A percentile compares a stretch with the other conserved stretches of the same genome.
Evolutionary conservation across 2,329 filamentous ascomycete species (phyloP).

Genomic region (Ambrosiella beaveri): DNA sequence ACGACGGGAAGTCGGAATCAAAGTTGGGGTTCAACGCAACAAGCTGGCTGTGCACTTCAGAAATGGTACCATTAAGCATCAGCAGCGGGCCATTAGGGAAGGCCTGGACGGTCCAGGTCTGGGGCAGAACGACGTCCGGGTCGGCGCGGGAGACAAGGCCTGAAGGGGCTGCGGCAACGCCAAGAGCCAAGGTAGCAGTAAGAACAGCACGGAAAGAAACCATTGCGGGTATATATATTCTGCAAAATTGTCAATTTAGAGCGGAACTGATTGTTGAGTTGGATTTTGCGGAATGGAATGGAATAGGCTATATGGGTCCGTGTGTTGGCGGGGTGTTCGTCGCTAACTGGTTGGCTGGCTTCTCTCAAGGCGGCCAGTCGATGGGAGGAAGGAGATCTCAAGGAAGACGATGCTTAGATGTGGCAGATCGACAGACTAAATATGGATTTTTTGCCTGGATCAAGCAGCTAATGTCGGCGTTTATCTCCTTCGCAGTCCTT

Average conservation of each 20-base stretch:
- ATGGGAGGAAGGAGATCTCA: background rate
- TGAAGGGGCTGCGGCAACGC: constrained; percentile 2
- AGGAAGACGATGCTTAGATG: background rate
- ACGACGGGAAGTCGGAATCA: constrained; percentile 12
- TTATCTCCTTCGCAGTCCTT: background rate
- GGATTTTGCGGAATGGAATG: background rate
- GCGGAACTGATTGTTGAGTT: background rate
- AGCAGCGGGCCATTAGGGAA: constrained; percentile 12
- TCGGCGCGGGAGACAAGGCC: background rate
- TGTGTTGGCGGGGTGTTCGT: background rate
- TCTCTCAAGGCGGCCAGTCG: background rate
- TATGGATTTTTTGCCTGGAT: background rate
- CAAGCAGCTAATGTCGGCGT: background rate
- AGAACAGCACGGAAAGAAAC: constrained; percentile 8
- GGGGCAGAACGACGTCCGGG: background rate
- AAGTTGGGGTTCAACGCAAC: constrained; percentile 14
- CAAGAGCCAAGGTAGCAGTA: constrained; percentile 6
- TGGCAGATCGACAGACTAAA: background rate
- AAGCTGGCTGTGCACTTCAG: constrained; percentile 14
- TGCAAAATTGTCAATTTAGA: too few relatives aligned
- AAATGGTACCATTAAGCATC: constrained; percentile 14
- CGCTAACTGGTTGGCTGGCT: background rate
- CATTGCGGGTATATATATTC: constrained; percentile 1
- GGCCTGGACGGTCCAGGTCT: constrained; percentile 14
- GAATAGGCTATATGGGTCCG: background rate